phyloP scores from a whole-genome alignment of 495 filamentous ascomycete genomes.

The Penicillium roqueforti region DNA sequence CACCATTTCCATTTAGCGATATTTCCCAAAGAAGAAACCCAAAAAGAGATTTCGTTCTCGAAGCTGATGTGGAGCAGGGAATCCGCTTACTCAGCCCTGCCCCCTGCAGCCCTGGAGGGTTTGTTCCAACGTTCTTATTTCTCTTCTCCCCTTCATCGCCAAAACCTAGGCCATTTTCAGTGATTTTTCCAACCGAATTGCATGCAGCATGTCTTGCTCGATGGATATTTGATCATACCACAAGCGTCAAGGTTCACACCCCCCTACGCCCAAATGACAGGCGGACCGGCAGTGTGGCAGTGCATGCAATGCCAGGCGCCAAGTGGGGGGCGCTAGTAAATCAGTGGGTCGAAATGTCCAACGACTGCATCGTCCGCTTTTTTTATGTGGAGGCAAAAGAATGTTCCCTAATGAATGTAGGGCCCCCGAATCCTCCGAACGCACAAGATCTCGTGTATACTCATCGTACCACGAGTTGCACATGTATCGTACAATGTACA shows the following conservation, averaged over 20 bases:
- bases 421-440: constrained; percentile 14
- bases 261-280: constrained; percentile 31
- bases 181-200: background rate
- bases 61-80: constrained; percentile 2
- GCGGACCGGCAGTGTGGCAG: constrained; percentile 41
- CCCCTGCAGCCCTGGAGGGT: constrained; percentile 4
- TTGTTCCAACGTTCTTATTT: constrained; percentile 11
- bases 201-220: background rate
- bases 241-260: constrained; percentile 1
- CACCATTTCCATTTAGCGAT: background rate
- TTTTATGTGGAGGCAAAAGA: constrained; percentile 25
- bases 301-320: constrained; percentile 38
- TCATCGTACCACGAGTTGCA: background rate
- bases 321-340: constrained; percentile 29
- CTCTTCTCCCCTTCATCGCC: background rate
- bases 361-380: constrained; percentile 23
- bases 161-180: background rate
- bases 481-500: background rate
- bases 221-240: background rate
- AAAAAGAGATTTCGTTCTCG: constrained; percentile 5
- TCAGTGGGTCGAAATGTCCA: constrained; percentile 24
- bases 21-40: background rate
- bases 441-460: constrained; percentile 4
- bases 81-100: constrained; percentile 2
- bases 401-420: constrained; percentile 22